A percentile compares a stretch with the other conserved stretches of the same genome.
These are phyloP conservation scores for Termitomyces sp. DNA, from an alignment of 768 basidiomycete genomes.

Conservation along the genomic window DNA sequence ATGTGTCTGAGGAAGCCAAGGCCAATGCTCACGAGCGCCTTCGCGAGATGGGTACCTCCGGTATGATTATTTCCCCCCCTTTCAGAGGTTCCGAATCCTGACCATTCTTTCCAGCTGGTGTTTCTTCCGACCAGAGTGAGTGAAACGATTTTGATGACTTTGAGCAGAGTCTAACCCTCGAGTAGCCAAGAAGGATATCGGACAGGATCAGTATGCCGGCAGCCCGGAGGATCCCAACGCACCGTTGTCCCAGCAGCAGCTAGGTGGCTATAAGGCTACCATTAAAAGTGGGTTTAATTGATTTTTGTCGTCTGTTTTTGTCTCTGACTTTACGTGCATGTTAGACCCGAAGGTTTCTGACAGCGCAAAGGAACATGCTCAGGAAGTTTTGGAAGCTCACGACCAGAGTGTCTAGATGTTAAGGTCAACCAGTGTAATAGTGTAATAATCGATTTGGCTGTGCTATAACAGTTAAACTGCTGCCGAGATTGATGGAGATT, in stretches of 20 bases:
- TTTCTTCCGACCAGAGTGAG: background rate
- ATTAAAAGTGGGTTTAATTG: constrained; percentile 15
- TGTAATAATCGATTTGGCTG: no score
- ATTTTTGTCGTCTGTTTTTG: background rate
- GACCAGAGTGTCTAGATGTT: background rate
- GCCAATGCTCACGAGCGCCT: constrained; percentile 40
- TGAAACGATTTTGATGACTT: fast-evolving
- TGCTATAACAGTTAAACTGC: no score
- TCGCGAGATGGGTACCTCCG: constrained; percentile 24
- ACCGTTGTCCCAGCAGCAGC: constrained; percentile 1
- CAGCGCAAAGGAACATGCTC: constrained; percentile 12
- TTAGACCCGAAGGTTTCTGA: constrained; percentile 19
- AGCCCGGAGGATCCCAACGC: background rate
- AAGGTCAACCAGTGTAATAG: no score
- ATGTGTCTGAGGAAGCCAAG: constrained; percentile 53
- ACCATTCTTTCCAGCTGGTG: background rate
- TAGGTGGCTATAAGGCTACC: constrained; percentile 27
- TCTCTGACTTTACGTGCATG: no score
- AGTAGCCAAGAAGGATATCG: background rate
- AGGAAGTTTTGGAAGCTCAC: background rate
- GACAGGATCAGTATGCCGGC: background rate
- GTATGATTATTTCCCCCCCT: background rate
- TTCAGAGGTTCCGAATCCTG: background rate
- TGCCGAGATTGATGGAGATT: no score
- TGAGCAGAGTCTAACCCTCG: fast-evolving